Evolutionary conservation across 768 basidiomycete species (phyloP).

Genomic region (Roridomyces roridus): DNA sequence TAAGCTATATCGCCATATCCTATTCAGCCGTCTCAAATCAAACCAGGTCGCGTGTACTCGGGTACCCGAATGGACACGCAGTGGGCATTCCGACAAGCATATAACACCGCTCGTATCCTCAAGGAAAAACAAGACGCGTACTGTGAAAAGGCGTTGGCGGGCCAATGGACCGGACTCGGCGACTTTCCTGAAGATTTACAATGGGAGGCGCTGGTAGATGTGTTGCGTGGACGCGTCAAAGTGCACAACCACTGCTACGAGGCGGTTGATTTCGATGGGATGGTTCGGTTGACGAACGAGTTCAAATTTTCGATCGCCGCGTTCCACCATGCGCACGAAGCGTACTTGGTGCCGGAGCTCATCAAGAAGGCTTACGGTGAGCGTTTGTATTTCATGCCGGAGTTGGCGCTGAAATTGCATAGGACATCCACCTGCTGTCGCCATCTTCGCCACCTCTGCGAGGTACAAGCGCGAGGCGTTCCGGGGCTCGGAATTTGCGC

Average conservation of each 20-base stretch:
- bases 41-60: constrained; percentile 42
- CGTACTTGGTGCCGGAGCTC: constrained; percentile 78
- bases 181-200: constrained; percentile 73
- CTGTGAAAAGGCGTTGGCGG: constrained; percentile 56
- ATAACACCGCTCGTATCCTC: constrained; percentile 69
- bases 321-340: constrained; percentile 80
- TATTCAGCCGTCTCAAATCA: too few relatives aligned
- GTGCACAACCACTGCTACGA: constrained; percentile 55
- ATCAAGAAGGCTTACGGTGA: constrained; percentile 78
- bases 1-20: neutral
- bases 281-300: constrained; percentile 79
- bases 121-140: constrained; percentile 73
- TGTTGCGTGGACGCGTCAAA: constrained; percentile 77
- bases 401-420: too few relatives aligned
- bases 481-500: constrained; percentile 79
- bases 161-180: constrained; percentile 48
- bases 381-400: too few relatives aligned
- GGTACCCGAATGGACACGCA: constrained; percentile 65
- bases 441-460: constrained; percentile 72
- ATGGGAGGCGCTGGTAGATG: constrained; percentile 75
- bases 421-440: constrained; percentile 70
- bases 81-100: constrained; percentile 77
- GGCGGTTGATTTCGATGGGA: constrained; percentile 66
- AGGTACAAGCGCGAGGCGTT: constrained; percentile 61
- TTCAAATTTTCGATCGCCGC: constrained; percentile 80